Evolutionary conservation across 2,329 filamentous ascomycete genomes (phyloP), one percentile per base, ranked within the genome.

Genomic region (Trichoderma asperellum): DNA sequence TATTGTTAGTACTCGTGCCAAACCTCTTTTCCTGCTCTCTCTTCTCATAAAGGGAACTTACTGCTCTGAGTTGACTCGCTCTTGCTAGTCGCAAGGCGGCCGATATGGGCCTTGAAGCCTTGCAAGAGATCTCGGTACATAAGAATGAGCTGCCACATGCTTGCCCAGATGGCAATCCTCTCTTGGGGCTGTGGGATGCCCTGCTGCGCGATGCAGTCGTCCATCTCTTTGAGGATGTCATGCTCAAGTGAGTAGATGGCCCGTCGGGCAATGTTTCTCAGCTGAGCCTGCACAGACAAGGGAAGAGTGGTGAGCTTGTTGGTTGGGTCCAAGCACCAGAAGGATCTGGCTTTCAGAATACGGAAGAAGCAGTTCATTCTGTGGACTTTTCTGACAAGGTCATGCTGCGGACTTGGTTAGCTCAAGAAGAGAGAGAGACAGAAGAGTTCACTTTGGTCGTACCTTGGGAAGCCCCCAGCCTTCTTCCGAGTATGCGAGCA

Each of bases 361-460:
- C 78, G 81, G 74, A 84, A 85, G 78, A 85, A 82, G 75, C 82
- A 84, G 71, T 82, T 82, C 77, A 86, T 80, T 62, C 78, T 78
- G 70, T 83, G 81, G 47, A 85, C 81, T 70, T 81, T 81, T 57
- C 74, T 76, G 18, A 84, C 79, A 34, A 85, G 77, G 34, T 79
- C 76, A 71, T 81, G 77, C 82, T 84, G 73, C 55, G 29, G 65
- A n/a, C 27, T 21, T 32, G 58, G 71, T 77, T 71, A 77, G 72
- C 68, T 43, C 40, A 18, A 18, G 68, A 59, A 37, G 32, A 40
- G 14, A 40, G n/a, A 35, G n/a, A 29, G 32, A 34, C 52, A 18
- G 29, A 47, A 21, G 29, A 18, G 47, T 35, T 37, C 37, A n/a
- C 34, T 63, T 60, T 27, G 52, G 37, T 40, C 76, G 74, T 79